Conservation (phyloP, 805 yeast species). For the Nakazawaea molendinolei region DNA sequence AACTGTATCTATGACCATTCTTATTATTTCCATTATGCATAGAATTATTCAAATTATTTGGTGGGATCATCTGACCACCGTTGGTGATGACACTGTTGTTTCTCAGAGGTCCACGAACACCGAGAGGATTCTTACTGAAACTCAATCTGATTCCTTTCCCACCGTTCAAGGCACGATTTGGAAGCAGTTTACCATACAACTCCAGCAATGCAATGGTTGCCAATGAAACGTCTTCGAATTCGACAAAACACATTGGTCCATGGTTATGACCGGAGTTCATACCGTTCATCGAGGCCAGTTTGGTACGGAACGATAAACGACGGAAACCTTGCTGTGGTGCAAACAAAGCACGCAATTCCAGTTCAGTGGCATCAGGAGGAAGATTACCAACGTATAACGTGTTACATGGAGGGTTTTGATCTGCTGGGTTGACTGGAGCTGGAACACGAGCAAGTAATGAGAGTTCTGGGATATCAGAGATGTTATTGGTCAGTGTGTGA, state of each 20-base stretch:
- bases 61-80: not conserved
- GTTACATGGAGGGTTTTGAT: conserved; percentile 98
- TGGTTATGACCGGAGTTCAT: conserved; percentile 40
- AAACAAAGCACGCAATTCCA: conserved; percentile 81
- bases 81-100: not conserved
- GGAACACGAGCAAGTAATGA: conserved; percentile 75
- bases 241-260: conserved; percentile 99
- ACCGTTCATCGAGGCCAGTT: conserved; percentile 21
- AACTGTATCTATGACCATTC: conserved; percentile 3
- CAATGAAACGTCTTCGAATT: conserved; percentile 90
- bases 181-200: conserved; percentile 85
- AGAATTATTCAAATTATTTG: not conserved
- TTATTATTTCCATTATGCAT: not conserved
- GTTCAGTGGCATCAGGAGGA: conserved; percentile 95
- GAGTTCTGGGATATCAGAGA: conserved; percentile 42
- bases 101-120: conserved; percentile 65
- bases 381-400: conserved; percentile 94
- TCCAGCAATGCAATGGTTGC: conserved; percentile 94
- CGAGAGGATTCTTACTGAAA: conserved; percentile 93
- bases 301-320: conserved; percentile 85
- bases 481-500: conserved; percentile 1
- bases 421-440: conserved; percentile 96
- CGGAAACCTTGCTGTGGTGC: conserved; percentile 90
- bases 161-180: conserved; percentile 57
- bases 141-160: conserved; percentile 89